Conservation (phyloP, 345 rosid genomes). For the Punica granatum region DNA sequence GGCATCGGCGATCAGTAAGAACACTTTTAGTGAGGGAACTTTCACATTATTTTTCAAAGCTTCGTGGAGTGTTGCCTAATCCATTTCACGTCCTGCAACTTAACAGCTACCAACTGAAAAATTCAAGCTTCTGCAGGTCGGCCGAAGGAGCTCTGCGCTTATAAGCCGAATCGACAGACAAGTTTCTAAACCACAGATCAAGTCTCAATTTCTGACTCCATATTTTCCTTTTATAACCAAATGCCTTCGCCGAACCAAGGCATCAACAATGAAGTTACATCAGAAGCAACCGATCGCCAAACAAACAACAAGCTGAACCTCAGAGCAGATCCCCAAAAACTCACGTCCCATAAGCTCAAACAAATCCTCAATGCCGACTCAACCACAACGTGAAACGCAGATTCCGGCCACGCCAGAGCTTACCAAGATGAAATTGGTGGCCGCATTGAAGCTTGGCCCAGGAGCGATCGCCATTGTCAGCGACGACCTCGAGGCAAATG, state of each 20-base stretch:
- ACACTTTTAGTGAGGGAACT: background rate
- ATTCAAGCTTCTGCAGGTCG: background rate
- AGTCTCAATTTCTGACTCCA: background rate
- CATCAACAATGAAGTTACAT: background rate
- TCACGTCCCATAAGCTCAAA: background rate
- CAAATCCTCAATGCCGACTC: background rate
- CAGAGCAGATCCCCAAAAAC: constrained; percentile 7
- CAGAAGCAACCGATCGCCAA: background rate
- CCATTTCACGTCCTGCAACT: background rate
- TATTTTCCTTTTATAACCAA: background rate
- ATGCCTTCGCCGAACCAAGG: background rate
- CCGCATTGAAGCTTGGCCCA: constrained; percentile 99
- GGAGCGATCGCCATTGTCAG: constrained; percentile 77
- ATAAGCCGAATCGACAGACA: background rate
- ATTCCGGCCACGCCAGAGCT: constrained; percentile 4
- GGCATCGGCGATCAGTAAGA: background rate
- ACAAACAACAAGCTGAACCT: background rate
- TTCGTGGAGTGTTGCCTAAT: background rate
- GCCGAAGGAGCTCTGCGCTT: background rate
- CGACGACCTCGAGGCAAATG: constrained; percentile 85
- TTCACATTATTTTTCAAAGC: background rate
- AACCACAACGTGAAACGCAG: background rate
- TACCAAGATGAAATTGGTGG: constrained; percentile 90
- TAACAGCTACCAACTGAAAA: background rate
- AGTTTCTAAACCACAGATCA: background rate